These are phyloP conservation scores for Biscutella laevigata DNA, from an alignment of 441 rosid genomes.

Conservation along the genomic window DNA sequence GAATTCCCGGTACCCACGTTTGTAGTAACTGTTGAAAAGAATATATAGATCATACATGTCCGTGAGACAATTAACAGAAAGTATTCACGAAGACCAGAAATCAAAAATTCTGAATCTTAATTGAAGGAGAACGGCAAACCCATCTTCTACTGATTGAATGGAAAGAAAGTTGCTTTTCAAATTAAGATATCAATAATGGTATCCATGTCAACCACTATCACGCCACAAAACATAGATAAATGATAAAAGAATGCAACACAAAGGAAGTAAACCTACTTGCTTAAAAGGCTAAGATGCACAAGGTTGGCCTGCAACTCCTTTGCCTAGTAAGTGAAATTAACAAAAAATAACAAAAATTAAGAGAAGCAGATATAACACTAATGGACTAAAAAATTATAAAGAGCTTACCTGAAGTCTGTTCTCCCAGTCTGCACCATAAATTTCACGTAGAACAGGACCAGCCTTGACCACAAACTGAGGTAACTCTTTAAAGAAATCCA, in stretches of 20 bases:
- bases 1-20: slow-evolving; percentile 66
- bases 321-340: slow-evolving; percentile 39
- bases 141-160: slow-evolving; percentile 1
- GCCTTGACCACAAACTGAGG: slow-evolving; percentile 84
- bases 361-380: background rate
- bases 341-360: slow-evolving; percentile 1
- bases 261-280: slow-evolving; percentile 51
- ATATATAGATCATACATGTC: slow-evolving; percentile 6
- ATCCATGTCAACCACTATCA: background rate
- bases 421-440: slow-evolving; percentile 82
- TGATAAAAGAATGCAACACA: background rate
- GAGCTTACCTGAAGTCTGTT: slow-evolving; percentile 63
- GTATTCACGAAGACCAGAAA: background rate
- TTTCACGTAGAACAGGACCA: slow-evolving; percentile 51
- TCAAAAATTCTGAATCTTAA: background rate
- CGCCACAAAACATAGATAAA: slow-evolving; percentile 4
- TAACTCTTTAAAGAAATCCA: slow-evolving; percentile 75
- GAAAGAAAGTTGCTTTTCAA: slow-evolving; percentile 6
- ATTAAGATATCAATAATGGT: background rate
- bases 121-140: background rate
- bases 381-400: background rate
- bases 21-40: slow-evolving; percentile 54
- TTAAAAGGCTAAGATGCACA: slow-evolving; percentile 66
- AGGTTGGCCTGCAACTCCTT: slow-evolving; percentile 78
- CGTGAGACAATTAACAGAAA: background rate